These are phyloP conservation scores for Rhododendron ferrugineum DNA, from an alignment of 148 eudicot genomes.

Conservation along the genomic window DNA sequence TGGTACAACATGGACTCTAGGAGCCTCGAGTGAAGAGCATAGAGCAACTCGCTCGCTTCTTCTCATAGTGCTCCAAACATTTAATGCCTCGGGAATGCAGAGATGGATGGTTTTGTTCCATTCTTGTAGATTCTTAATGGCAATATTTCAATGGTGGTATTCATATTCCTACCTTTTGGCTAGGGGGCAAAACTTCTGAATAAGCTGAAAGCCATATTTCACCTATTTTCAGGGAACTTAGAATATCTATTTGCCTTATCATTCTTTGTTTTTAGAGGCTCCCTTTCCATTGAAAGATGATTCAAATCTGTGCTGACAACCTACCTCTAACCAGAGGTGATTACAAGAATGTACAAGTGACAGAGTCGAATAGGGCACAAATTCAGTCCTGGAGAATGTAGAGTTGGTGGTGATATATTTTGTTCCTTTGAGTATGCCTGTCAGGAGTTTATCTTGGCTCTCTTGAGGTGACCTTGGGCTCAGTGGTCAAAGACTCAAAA, in stretches of 20 bases:
- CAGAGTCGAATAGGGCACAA: neutral
- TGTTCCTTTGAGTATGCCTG: neutral
- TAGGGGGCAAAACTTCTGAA: neutral
- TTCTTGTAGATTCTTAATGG: neutral
- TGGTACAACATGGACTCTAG: neutral
- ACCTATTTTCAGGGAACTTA: neutral
- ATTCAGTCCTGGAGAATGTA: neutral
- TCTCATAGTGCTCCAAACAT: conserved; percentile 30
- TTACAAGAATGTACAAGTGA: neutral
- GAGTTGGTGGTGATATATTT: neutral
- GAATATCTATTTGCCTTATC: neutral
- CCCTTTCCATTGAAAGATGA: neutral
- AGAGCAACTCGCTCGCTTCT: conserved; percentile 25
- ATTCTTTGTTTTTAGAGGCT: neutral
- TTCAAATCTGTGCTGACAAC: neutral
- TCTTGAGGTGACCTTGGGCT: neutral
- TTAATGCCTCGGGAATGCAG: conserved; percentile 14
- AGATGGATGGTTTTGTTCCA: conserved; percentile 12
- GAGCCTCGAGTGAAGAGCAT: conserved; percentile 34
- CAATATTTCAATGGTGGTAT: conserved; percentile 3
- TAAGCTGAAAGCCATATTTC: neutral
- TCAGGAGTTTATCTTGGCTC: neutral
- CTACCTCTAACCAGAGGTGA: neutral
- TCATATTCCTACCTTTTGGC: neutral
- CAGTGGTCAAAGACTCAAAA: no score